Evolutionary conservation across 176 grass and related monocot genomes (phyloP), one percentile per base, ranked within the genome.

Genomic region (Leersia perrieri): DNA sequence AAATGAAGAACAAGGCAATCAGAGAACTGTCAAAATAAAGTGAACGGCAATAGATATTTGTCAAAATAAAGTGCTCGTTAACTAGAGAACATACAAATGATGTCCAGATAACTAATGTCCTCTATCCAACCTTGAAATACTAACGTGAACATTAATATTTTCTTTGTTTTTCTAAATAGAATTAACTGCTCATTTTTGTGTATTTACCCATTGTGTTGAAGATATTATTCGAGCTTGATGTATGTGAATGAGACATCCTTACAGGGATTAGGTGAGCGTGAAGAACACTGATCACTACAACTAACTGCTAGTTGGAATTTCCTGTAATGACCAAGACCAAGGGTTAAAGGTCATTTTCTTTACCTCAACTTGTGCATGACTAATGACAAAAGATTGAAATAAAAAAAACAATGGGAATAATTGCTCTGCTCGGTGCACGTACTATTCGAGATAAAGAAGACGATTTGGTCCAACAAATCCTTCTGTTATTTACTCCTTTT

Each of bases 401-500:
- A 36, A 30, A 68, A 23, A 29, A 80, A 65, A 29, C 53, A 32
- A 11, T 68, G 60, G 2, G n/a, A 41, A 72, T 70, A 34, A 65
- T 89, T 73, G 64, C 3, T 32, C 38, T 33, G 26, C 39, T 34
- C 49, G 40, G 40, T 64, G 82, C 76, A 81, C 27, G 64, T 53
- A 38, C 53, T 70, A 53, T 34, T 70, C 63, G 68, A 47, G 57
- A 72, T 83, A 47, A 68, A 70, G 27, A 47, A 64, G 32, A 28
- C 40, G 33, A 2, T 85, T 80, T 49, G 64, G 87, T 85, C 87
- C 77, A 85, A 35, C 65, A 66, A 18, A 85, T 77, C 35, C 82
- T 58, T 44, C 64, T 65, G 8, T 72, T 71, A 5, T 73, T 75
- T 81, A 75, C 81, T 79, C 70, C 38, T 84, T 83, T 83, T 75